A percentile compares a stretch with the other conserved stretches of the same genome.
These are phyloP conservation scores for Vaccinium darrowii DNA, from an alignment of 148 eudicot genomes.

Conservation along the genomic window DNA sequence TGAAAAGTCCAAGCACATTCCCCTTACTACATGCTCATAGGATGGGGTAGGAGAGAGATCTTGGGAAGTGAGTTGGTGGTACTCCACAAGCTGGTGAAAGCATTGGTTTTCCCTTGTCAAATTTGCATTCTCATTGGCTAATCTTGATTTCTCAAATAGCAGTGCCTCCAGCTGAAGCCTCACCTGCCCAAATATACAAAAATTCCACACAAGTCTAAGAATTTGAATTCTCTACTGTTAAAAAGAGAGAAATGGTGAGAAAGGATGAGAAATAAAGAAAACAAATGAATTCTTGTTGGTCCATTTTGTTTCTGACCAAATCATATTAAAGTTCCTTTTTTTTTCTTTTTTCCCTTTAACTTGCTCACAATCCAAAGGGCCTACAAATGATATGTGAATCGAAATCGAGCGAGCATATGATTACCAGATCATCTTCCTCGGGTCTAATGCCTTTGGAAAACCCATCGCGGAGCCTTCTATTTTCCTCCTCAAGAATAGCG, in stretches of 20 bases:
- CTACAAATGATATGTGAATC: neutral
- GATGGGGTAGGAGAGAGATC: conserved; percentile 48
- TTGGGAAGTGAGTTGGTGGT: conserved; percentile 76
- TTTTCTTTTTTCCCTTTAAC: neutral
- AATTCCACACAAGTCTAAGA: neutral
- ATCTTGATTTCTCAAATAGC: conserved; percentile 79
- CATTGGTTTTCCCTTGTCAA: conserved; percentile 85
- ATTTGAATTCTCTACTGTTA: neutral
- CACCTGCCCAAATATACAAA: conserved; percentile 40
- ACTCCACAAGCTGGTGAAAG: conserved; percentile 85
- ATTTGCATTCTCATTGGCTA: conserved; percentile 80
- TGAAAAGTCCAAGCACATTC: conserved; percentile 56
- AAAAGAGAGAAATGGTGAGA: neutral
- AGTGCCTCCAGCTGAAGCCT: conserved; percentile 92
- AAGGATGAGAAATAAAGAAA: neutral
- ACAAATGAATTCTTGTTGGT: neutral
- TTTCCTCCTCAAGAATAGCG: conserved; percentile 77
- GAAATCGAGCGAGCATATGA: neutral
- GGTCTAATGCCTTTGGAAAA: conserved; percentile 48
- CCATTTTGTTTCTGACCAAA: neutral
- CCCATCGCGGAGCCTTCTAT: conserved; percentile 64
- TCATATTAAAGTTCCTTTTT: neutral
- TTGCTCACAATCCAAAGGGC: no score
- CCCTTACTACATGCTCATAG: conserved; percentile 57
- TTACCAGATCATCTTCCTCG: conserved; percentile 95